Base-by-base conservation (phyloP, 768 basidiomycete species). In the Paxillus involutus region DNA sequence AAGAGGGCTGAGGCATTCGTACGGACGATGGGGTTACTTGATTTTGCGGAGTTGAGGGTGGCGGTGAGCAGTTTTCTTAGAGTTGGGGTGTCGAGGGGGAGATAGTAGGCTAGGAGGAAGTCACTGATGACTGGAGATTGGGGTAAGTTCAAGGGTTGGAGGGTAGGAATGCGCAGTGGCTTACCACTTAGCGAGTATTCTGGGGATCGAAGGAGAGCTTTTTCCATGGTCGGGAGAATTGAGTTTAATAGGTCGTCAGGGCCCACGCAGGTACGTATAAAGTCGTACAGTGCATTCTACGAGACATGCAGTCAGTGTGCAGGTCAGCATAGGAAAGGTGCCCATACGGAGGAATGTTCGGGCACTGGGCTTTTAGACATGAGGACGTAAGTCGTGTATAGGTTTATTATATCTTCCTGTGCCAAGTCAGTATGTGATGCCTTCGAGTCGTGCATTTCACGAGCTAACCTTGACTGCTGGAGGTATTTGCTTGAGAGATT, bases 151-250 rank as follows among this genome's bases (percentile, higher is more conserved):
- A 49, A 46, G 9, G 19, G 24, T 6, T 29, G 32, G 19, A 39
- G 36, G 49, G 43, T 4, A 39, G 0, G 19, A 10, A 14, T 5
- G 36, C 26, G 19, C 46, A 37, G 51, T 42, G 40, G 64, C 80
- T 47, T 55, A 91, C 91, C 75, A 35, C 75, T 73, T 4, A 96
- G 77, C 0, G 88, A 82, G 40, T 81, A 75, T 68, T 96, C 94
- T 0, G 95, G 93, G 2, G 89, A 88, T 26, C 91, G 83, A 10
- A 92, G 71, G 8, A 96, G 66, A 2, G 89, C 82, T 59, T 92
- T 93, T 64, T 95, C 93, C 36, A 91, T 81, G 0, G 78, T 77
- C 0, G 92, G 91, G 0, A 94, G 70, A 42, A 95, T 73, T 0
- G 72, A 69, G 5, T 73, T 67, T 2, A 68, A 67, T 29, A 94